Evolutionary conservation across 163 green algal genomes (phyloP).

Genomic region (Picocystis sp.): DNA sequence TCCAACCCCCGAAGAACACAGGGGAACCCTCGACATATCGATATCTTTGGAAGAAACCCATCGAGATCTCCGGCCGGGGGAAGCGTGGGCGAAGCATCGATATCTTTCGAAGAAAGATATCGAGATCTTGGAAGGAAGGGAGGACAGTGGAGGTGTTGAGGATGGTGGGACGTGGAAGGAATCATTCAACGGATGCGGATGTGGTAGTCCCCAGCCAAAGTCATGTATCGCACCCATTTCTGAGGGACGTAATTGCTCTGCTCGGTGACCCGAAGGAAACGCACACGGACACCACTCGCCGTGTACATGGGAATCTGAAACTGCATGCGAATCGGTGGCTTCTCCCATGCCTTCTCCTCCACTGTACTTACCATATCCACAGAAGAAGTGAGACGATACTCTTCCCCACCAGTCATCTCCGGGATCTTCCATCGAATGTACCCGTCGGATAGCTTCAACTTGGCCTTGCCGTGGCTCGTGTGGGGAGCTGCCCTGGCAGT

Average conservation of each 20-base stretch:
- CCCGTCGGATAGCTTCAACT: slow-evolving; percentile 2
- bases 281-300: background rate
- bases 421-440: slow-evolving; percentile 4
- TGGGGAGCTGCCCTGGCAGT: slow-evolving; percentile 2
- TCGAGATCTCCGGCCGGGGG: too few species aligned
- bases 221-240: slow-evolving; percentile 8
- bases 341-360: slow-evolving; percentile 1
- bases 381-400: slow-evolving; percentile 4
- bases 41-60: too few species aligned
- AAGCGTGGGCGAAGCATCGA: too few species aligned
- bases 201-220: slow-evolving; percentile 5
- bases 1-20: too few species aligned
- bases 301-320: slow-evolving; percentile 8
- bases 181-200: too few species aligned
- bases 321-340: slow-evolving; percentile 2
- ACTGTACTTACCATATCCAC: slow-evolving; percentile 1
- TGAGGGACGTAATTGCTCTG: background rate
- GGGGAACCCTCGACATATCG: too few species aligned
- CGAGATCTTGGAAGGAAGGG: too few species aligned
- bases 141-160: too few species aligned
- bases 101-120: too few species aligned
- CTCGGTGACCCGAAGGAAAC: slow-evolving; percentile 4
- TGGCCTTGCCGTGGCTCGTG: slow-evolving; percentile 4
- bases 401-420: slow-evolving; percentile 3
- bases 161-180: too few species aligned